Evolutionary conservation across 257 asterid species (phyloP).

Genomic region (Gentiana macrophylla): DNA sequence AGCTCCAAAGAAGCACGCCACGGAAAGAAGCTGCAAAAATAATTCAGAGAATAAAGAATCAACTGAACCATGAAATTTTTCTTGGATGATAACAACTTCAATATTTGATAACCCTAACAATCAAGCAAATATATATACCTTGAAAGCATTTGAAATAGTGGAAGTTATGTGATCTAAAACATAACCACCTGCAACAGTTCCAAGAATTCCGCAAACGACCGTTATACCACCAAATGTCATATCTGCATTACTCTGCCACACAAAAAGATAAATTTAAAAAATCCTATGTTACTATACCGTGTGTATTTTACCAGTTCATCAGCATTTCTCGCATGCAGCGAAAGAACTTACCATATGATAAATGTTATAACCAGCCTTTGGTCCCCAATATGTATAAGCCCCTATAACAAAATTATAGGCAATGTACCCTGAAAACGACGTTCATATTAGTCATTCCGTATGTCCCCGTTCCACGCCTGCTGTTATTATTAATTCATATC

Average conservation of each 20-base stretch:
- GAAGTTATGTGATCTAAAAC: conserved; percentile 60
- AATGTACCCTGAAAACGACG: conserved; percentile 54
- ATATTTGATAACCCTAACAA: too few relatives aligned
- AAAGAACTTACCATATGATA: conserved; percentile 65
- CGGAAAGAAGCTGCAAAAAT: conserved; percentile 59
- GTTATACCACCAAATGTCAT: conserved; percentile 80
- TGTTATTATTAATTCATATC: too few relatives aligned
- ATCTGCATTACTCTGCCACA: conserved; percentile 65
- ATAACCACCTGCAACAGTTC: conserved; percentile 74
- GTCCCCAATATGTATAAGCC: conserved; percentile 97
- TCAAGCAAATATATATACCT: conserved; percentile 28
- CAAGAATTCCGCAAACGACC: conserved; percentile 63
- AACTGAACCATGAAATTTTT: too few relatives aligned
- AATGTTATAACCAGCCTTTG: conserved; percentile 86
- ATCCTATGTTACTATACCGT: neutral
- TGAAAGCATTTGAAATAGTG: conserved; percentile 74
- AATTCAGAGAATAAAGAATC: neutral
- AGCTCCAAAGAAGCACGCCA: conserved; percentile 57
- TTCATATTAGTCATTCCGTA: neutral
- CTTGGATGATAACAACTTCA: too few relatives aligned
- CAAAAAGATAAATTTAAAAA: neutral
- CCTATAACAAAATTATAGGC: conserved; percentile 92
- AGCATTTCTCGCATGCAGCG: too few relatives aligned
- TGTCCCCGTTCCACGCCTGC: too few relatives aligned
- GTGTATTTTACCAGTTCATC: neutral